Base-by-base conservation (phyloP, 192 early-diverging fungal species). In the Coemansia javaensis region DNA sequence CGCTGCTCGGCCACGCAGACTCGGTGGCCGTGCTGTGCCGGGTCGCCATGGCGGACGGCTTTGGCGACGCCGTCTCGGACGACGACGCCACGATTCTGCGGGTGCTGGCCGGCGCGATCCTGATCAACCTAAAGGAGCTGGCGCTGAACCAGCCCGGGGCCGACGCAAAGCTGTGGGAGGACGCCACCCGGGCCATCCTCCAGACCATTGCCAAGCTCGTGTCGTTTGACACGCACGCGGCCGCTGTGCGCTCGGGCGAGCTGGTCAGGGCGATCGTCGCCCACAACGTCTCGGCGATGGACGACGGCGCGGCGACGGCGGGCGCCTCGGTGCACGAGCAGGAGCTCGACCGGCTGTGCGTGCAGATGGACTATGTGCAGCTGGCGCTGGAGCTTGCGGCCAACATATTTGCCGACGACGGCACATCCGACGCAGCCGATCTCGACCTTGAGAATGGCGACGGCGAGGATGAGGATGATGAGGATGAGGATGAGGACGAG, bases 311-410 rank as follows among this genome's bases (percentile, higher is more conserved):
- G 7, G 48, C 47, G 16, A 41, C 47, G 12, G 23, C 21, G 1
- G 40, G 21, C 23, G 25, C 32, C 14, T 21, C 50, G 9, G 35
- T 38, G 25, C 51, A 54, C 14, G 53, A 61, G 35, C 12, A 32
- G 2, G 50, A 44, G 16, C 36, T 66, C 14, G 59, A 62, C 30
- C 46, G 34, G 15, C 44, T 74, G 12, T 33, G 45, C 34, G 36
- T 50, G 22, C 58, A 47, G 7, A 61, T 63, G 28, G 48, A 49
- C 39, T 64, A 72, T 42, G 53, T 66, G 11, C 63, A 74, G 52
- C 41, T 91, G 15, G 77, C 79, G 13, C 64, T 97, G 21, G 93
- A 97, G 59, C 48, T 97, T 21, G 72, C 93, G 4, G 80, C 91
- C 37, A 90, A 90, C 49, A 81, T 93, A 34, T 91, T 84, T 52